Evolutionary conservation across 2,329 filamentous ascomycete species (phyloP), one percentile per base, ranked within the genome.

Genomic region (Fusarium xyrophilum): DNA sequence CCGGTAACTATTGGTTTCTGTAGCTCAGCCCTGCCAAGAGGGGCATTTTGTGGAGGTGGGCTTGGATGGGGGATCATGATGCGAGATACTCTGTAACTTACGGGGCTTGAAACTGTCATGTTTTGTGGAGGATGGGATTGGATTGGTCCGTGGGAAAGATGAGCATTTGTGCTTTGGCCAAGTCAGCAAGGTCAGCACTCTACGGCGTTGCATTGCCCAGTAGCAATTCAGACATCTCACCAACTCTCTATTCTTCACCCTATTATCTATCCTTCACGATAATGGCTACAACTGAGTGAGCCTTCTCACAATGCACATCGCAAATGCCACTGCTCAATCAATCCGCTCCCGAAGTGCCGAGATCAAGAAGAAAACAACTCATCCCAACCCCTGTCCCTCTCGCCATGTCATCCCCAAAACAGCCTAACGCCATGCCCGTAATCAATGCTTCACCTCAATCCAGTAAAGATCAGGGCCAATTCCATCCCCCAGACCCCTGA

Each of bases 381-480:
- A 44, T 33, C 27, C 15, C 13, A 42, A 42, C 50, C 65, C 65
- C 38, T 56, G 60, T 66, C 43, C 3, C 12, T 13, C 60, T 68
- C 65, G 65, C 65, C 39, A 21, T 35, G 69, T 68, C 33, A 69
- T 68, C 33, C 65, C 51, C 10, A 48, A 69, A 48, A 8, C 28
- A 32, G 65, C 44, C 3, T 66, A 68, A 62, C 15, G 7, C 10
- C n/a, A 25, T 6, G n/a, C 15, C 19, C 3, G 21, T n/a, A 47
- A 54, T 33, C 19, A 50, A 44, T 21, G 50, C 50, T 51, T 46
- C 44, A 19, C 21, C 60, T 48, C 12, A 23, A 68, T 50, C 3
- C 14, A 36, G 55, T 30, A 9, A 63, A 32, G 39, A 25, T 33
- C 60, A 63, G 60, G 46, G 9, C 50, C 56, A 35, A 42, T 32